Conservation (phyloP, 2,329 filamentous ascomycete species). For the Aspergillus nomiae region DNA sequence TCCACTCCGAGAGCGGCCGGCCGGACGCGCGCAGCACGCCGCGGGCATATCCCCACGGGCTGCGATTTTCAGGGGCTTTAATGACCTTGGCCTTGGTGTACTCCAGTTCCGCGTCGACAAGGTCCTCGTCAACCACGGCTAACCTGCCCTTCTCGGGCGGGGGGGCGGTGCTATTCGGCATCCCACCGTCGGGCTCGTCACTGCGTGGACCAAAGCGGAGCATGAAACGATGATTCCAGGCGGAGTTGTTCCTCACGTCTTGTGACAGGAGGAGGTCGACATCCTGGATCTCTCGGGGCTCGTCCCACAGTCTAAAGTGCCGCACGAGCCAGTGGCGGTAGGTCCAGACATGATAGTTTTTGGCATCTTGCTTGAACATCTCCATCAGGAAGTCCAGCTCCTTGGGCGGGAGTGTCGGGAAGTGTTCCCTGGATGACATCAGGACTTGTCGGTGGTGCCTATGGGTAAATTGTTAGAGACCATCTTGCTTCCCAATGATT, state of each 20-base stretch:
- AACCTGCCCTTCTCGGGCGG: conserved; percentile 33
- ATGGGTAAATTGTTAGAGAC: conserved; percentile 25
- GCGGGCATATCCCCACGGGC: conserved; percentile 87
- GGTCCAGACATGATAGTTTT: conserved; percentile 99
- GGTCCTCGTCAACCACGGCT: conserved; percentile 57
- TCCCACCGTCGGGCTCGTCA: conserved; percentile 41
- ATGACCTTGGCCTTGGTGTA: conserved; percentile 74
- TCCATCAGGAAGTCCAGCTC: conserved; percentile 75
- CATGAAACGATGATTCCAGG: conserved; percentile 97
- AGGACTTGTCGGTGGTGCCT: conserved; percentile 61
- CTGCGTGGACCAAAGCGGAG: conserved; percentile 72
- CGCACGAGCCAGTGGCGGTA: conserved; percentile 82
- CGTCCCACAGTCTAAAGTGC: conserved; percentile 61
- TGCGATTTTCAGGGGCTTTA: conserved; percentile 88
- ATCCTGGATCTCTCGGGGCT: conserved; percentile 63
- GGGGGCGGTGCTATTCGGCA: conserved; percentile 29
- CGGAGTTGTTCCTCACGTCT: conserved; percentile 93
- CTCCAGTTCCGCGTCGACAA: conserved; percentile 73
- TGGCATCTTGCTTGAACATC: conserved; percentile 84
- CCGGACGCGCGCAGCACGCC: conserved; percentile 72
- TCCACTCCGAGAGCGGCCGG: conserved; percentile 51
- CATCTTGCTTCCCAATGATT: not conserved
- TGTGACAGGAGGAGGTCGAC: conserved; percentile 72
- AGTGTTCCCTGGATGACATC: conserved; percentile 51
- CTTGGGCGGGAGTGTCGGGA: conserved; percentile 59